Base-by-base conservation (phyloP, 1,284 basidiomycete genomes). In the Ustilago vetiveriae region DNA sequence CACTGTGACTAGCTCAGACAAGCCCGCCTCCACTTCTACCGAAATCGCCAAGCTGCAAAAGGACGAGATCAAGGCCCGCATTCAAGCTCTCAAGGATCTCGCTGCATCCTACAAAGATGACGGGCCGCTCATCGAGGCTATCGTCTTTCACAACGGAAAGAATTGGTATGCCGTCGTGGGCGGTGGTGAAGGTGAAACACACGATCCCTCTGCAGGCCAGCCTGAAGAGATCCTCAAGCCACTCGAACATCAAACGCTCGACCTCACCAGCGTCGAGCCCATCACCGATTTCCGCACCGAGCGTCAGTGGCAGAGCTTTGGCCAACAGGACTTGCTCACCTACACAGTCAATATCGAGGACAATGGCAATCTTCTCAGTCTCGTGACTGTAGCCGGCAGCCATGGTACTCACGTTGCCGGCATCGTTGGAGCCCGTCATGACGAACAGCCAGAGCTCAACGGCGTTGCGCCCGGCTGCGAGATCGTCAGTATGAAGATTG, bases 341-440 rank as follows among this genome's bases (percentile, higher is more conserved):
- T 83, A 82, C 65, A 73, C 71, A 9, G 80, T 82, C 64, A 83
- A 83, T 63, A 74, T 79, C 38, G 42, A 74, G 43, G 64, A 76
- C 38, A 68, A 76, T 27, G 73, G 74, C 42, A 64, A 68, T 24
- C 37, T 75, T 5, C 75, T 79, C 40, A 78, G 75, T 50, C 60
- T 82, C 26, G 81, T 82, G 43, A 75, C 73, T 22, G 54, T 77
- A 4, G 70, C 77, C n/a, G 82, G 82, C 16, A 75, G 70, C 27
- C 82, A 83, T 59, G 82, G 80, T 24, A 82, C 82, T 19, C 82
- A 83, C 56, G 82, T 83, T 6, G 82, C 81, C 11, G 80, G 81
- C 22, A 83, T 83, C 41, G 78, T 82, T 27, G 79, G 74, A 22
- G 80, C 82, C 4, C 52, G 73, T 3, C 71, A 75, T 41, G 60